phyloP scores from a whole-genome alignment of 78 protist genomes.

The Dictyostelium purpureum region DNA sequence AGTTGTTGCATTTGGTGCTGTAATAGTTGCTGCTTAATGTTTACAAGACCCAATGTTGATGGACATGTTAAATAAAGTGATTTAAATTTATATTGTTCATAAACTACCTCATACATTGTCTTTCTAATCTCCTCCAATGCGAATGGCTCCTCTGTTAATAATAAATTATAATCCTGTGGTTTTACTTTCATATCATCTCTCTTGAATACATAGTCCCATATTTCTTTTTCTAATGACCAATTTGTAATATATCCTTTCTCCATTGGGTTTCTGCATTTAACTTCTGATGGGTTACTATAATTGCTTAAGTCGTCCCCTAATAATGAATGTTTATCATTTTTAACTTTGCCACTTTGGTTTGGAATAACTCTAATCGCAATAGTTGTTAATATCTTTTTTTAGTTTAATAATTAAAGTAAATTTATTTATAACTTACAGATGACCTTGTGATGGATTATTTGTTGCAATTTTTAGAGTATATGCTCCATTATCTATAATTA shows the following conservation, averaged over 20 bases:
- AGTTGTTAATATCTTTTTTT: neutral
- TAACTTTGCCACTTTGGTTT: conserved; percentile 67
- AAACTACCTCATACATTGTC: conserved; percentile 76
- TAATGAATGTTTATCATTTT: conserved; percentile 36
- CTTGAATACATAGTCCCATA: conserved; percentile 79
- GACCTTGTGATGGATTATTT: neutral
- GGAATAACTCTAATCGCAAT: conserved; percentile 17
- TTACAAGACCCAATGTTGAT: neutral
- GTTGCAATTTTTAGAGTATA: conserved; percentile 17
- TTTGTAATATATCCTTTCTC: conserved; percentile 83
- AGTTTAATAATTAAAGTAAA: neutral
- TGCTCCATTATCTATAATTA: conserved; percentile 15
- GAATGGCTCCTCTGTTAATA: conserved; percentile 81
- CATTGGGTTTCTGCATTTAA: conserved; percentile 54
- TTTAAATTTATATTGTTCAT: conserved; percentile 81
- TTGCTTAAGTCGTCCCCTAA: conserved; percentile 53
- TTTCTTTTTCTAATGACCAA: conserved; percentile 79
- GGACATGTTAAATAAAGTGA: conserved; percentile 9
- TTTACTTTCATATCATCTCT: conserved; percentile 62
- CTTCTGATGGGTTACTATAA: conserved; percentile 16
- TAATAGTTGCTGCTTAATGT: neutral
- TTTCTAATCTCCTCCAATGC: conserved; percentile 35
- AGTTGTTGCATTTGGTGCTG: neutral
- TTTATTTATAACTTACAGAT: neutral
- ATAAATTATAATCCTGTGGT: conserved; percentile 41